Percentiles rank a stretch among this genome's conserved stretches.
phyloP scores from a whole-genome alignment of 495 filamentous ascomycete genomes.

The Choiromyces venosus region DNA sequence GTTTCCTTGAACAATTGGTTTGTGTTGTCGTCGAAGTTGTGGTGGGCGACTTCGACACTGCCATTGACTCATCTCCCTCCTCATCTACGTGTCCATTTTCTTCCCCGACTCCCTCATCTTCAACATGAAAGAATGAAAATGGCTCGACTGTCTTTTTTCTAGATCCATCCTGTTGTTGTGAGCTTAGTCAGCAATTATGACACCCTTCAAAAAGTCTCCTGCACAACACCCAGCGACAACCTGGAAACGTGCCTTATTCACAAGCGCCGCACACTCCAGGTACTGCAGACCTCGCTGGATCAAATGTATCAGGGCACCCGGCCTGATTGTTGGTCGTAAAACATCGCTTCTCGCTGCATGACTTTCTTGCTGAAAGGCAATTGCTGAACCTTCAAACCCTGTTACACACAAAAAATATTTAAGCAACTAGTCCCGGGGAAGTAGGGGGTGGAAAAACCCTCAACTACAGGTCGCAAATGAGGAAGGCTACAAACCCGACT shows the following conservation, averaged over 20 bases:
- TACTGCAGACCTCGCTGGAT: constrained; percentile 41
- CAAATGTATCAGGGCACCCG: constrained; percentile 35
- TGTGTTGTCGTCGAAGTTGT: constrained; percentile 30
- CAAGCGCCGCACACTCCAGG: constrained; percentile 38
- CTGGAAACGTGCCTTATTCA: constrained; percentile 41
- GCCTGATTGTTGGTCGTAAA: constrained; percentile 22
- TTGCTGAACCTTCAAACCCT: constrained; percentile 40
- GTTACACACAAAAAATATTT: constrained; percentile 33
- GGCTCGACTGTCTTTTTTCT: constrained; percentile 36
- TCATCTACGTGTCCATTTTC: constrained; percentile 36
- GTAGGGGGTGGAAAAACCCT: constrained; percentile 8
- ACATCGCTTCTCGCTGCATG: constrained; percentile 29
- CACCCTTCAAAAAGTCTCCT: constrained; percentile 29
- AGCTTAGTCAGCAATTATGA: constrained; percentile 34
- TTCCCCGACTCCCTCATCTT: constrained; percentile 40
- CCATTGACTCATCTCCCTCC: constrained; percentile 36
- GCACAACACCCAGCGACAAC: constrained; percentile 33
- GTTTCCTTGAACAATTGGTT: constrained; percentile 40
- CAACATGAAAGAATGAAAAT: constrained; percentile 39
- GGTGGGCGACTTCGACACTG: constrained; percentile 35
- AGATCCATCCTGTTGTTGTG: constrained; percentile 39
- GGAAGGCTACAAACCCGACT: constrained; percentile 65
- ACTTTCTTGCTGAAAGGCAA: constrained; percentile 39
- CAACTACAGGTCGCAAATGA: constrained; percentile 10
- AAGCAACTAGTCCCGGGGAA: constrained; percentile 25